Evolutionary conservation across 164 flowering plant species (phyloP).

Genomic region (Dillenia turbinata): DNA sequence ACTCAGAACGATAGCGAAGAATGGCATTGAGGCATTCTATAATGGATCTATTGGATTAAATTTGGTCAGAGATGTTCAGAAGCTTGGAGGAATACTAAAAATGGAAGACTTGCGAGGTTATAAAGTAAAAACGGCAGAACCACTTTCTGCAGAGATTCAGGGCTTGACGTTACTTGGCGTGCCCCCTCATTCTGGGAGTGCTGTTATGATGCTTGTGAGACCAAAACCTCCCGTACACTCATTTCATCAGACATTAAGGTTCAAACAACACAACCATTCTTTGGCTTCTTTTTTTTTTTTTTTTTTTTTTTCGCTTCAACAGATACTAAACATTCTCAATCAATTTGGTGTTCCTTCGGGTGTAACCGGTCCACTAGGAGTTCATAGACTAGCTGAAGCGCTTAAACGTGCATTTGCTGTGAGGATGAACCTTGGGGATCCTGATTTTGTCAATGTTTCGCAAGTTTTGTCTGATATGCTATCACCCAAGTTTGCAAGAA

Average conservation of each 20-base stretch:
- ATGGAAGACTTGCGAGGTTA: conserved; percentile 45
- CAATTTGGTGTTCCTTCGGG: conserved; percentile 28
- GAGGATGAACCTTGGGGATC: conserved; percentile 75
- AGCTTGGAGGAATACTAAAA: conserved; percentile 46
- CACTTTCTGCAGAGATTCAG: conserved; percentile 24
- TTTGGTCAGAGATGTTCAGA: conserved; percentile 34
- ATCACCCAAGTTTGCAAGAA: conserved; percentile 46
- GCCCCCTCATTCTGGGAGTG: conserved; percentile 64
- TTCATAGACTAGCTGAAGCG: conserved; percentile 56
- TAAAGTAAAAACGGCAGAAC: conserved; percentile 34
- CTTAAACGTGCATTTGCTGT: conserved; percentile 50
- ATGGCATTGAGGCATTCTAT: conserved; percentile 37
- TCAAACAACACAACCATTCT: neutral
- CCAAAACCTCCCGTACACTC: neutral
- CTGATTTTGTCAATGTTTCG: conserved; percentile 42
- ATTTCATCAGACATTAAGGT: conserved; percentile 1
- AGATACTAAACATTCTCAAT: conserved; percentile 59
- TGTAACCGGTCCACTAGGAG: conserved; percentile 34
- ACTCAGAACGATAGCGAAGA: conserved; percentile 22
- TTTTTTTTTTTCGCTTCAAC: conserved; percentile 3
- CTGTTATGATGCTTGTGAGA: conserved; percentile 46
- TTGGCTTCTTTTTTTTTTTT: too few species aligned
- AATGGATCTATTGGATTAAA: conserved; percentile 41
- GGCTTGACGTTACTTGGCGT: conserved; percentile 41
- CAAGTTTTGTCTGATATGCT: conserved; percentile 47